Evolutionary conservation across 495 filamentous ascomycete genomes (phyloP).

Genomic region (Hyaloscypha finlandica): DNA sequence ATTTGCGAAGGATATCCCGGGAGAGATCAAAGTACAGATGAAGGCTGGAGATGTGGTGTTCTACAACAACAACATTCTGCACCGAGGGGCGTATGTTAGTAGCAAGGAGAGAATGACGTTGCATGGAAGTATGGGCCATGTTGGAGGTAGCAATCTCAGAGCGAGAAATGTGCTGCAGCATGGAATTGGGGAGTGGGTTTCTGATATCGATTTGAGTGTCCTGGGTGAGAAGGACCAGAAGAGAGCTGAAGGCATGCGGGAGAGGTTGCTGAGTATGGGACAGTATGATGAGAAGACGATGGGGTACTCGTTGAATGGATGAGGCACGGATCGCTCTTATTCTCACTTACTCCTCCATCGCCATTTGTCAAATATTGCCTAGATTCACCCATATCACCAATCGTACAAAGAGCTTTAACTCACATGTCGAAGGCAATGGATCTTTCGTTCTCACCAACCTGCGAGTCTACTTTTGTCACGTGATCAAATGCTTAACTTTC

Average conservation of each 20-base stretch:
- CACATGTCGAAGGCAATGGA: too few relatives aligned
- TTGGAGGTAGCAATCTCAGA: conserved; percentile 50
- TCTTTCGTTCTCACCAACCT: too few relatives aligned
- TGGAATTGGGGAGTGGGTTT: conserved; percentile 76
- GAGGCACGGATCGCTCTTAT: not conserved
- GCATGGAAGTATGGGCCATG: conserved; percentile 78
- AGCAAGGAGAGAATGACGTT: conserved; percentile 69
- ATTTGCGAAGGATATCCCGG: conserved; percentile 57
- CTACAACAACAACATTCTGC: conserved; percentile 87
- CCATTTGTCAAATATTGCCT: not conserved
- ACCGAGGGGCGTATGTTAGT: conserved; percentile 70
- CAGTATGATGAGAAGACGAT: conserved; percentile 53
- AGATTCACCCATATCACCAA: too few relatives aligned
- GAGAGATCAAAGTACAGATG: conserved; percentile 62
- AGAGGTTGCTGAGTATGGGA: conserved; percentile 59
- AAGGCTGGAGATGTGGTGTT: conserved; percentile 76
- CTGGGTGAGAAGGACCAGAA: conserved; percentile 52
- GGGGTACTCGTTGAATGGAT: conserved; percentile 56
- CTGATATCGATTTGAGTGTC: conserved; percentile 52
- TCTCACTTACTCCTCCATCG: not conserved
- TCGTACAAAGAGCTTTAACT: not conserved
- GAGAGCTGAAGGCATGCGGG: conserved; percentile 56
- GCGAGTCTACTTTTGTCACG: not conserved
- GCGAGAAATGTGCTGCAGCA: conserved; percentile 86
- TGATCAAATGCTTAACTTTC: not conserved